These are phyloP conservation scores for Saccharomyces pastorianus DNA, from an alignment of 1,139 yeast genomes.

Conservation along the genomic window DNA sequence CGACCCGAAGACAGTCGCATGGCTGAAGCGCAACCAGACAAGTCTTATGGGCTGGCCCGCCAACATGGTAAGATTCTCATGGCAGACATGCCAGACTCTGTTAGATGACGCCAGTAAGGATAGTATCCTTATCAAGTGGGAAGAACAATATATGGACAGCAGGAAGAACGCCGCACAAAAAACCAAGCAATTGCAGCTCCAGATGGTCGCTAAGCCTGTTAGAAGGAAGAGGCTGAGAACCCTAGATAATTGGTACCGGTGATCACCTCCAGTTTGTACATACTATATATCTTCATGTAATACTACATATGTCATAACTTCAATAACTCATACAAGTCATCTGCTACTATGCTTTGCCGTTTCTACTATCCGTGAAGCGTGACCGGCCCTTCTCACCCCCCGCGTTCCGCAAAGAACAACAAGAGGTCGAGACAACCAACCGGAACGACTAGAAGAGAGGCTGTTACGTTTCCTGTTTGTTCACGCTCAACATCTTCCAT, in stretches of 20 bases:
- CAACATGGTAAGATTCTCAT: conserved; percentile 70
- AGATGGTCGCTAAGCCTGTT: neutral
- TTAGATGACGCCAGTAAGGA: conserved; percentile 45
- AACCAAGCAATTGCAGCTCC: conserved; percentile 2
- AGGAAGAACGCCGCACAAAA: conserved; percentile 15
- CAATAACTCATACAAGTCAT: neutral
- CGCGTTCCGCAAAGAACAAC: conserved; percentile 1
- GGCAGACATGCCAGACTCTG: conserved; percentile 86
- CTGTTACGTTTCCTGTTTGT: neutral
- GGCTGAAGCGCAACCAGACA: conserved; percentile 57
- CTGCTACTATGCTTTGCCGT: neutral
- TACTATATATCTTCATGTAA: neutral
- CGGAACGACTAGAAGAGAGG: neutral
- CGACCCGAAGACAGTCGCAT: conserved; percentile 72
- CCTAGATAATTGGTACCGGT: conserved; percentile 26
- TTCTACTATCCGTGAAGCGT: neutral
- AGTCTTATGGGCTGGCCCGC: conserved; percentile 82
- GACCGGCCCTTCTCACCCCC: neutral
- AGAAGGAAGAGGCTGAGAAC: conserved; percentile 12
- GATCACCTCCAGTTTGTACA: neutral
- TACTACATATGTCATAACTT: neutral
- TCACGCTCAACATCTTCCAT: neutral
- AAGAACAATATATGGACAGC: conserved; percentile 38
- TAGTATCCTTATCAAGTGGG: conserved; percentile 44
- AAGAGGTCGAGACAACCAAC: neutral